Evolutionary conservation across 257 asterid genomes (phyloP).

Genomic region (Rhazya stricta): DNA sequence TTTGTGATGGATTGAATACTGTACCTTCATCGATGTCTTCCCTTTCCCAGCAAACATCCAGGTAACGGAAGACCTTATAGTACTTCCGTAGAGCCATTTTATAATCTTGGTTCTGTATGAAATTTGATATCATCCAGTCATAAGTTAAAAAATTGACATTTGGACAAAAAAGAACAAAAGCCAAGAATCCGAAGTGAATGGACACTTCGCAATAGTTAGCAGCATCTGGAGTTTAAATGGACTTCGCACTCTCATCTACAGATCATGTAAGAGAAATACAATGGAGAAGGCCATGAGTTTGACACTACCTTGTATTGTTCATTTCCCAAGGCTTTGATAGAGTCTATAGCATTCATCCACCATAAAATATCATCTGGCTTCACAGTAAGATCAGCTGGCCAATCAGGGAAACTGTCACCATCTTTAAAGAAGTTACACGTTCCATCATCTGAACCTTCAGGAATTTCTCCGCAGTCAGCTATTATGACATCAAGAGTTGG

Average conservation of each 20-base stretch:
- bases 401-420: slow-evolving; percentile 38
- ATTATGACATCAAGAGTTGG: slow-evolving; percentile 48
- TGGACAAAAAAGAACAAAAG: not conserved
- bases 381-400: slow-evolving; percentile 35
- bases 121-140: not conserved
- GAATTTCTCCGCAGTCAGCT: slow-evolving; percentile 68
- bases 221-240: not conserved
- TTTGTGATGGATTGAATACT: not conserved
- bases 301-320: slow-evolving; percentile 33
- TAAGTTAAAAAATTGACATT: not conserved
- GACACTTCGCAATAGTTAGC: not conserved
- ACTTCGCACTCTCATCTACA: not conserved
- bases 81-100: slow-evolving; percentile 40
- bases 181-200: not conserved
- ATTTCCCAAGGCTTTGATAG: slow-evolving; percentile 35
- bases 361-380: slow-evolving; percentile 32
- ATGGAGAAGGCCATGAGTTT: not conserved
- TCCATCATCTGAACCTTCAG: slow-evolving; percentile 41
- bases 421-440: slow-evolving; percentile 36
- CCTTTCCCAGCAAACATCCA: slow-evolving; percentile 35
- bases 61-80: slow-evolving; percentile 30
- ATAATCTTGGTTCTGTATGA: slow-evolving; percentile 29
- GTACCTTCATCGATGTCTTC: slow-evolving; percentile 30
- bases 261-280: not conserved
- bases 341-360: slow-evolving; percentile 35